Evolutionary conservation across 1,284 basidiomycete genomes (phyloP), one percentile per base, ranked within the genome.

Genomic region (Pseudozyma hubeiensis): DNA sequence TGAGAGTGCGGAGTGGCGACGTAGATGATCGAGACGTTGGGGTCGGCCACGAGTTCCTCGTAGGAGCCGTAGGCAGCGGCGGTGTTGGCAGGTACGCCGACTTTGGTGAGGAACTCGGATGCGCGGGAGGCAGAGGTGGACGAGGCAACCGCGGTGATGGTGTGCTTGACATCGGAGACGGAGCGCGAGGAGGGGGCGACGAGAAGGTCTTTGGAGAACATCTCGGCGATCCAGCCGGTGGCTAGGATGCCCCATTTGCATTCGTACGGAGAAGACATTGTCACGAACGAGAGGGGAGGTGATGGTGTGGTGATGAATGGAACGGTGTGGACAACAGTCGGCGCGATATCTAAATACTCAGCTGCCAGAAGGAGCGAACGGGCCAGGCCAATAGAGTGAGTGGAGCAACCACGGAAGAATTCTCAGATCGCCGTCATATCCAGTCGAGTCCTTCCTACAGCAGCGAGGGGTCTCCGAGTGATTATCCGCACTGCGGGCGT

Each of bases 1-100:
- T 88, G 87, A 0, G 92, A 91, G 83, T 96, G 93, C 5, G 93
- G 94, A 1, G 94, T 94, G 24, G 92, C 91, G 89, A 81, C 29
- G 63, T 88, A 65, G 39, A 70, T 50, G 43, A 72, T 85, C 50
- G 87, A 75, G 71, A 88, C 65, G 44, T 91, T 90, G 68, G 87
- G 86, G 81, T 94, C 91, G 10, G 87, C 86, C 75, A 90, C 93
- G 1, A 96, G 89, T 57, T 91, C 90, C 53, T 89, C 88, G 80
- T 97, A 96, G 19, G 87, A 88, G 13, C 91, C 92, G 75, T 90
- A 93, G 4, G 90, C 89, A 79, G 90, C 91, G 77, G 90, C 89
- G 29, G 84, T 83, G 8, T 13, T 13, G 40, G 85, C 79, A 0
- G 82, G 87, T 16, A 88, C 65, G 19, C 80, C 83, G 46, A 79